A percentile compares a stretch with the other conserved stretches of the same genome.
phyloP scores from a whole-genome alignment of 2,329 filamentous ascomycete genomes.

The Chalaropsis thielavioides region DNA sequence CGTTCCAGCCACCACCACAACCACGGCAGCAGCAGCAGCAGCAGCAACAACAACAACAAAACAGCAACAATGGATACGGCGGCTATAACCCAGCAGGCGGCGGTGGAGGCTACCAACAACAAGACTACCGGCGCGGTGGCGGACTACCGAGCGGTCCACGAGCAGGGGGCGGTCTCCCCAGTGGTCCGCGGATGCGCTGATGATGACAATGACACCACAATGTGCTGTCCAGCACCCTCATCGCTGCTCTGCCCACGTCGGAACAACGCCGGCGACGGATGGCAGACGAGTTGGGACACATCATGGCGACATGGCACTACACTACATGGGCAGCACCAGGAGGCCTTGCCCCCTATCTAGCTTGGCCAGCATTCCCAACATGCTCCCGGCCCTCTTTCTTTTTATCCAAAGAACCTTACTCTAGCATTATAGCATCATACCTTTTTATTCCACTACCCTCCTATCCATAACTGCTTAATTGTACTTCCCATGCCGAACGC shows the following conservation, averaged over 20 bases:
- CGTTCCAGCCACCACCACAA: constrained; percentile 33
- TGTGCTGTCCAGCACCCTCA: background rate
- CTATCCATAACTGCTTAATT: background rate
- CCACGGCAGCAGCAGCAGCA: constrained; percentile 16
- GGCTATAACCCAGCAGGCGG: constrained; percentile 22
- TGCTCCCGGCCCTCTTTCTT: background rate
- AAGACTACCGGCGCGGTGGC: constrained; percentile 4
- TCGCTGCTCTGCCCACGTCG: background rate
- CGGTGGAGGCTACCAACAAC: constrained; percentile 18
- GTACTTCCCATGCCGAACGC: too few relatives aligned
- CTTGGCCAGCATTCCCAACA: background rate
- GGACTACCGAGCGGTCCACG: constrained; percentile 25
- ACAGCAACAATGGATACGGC: background rate
- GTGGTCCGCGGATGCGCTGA: constrained; percentile 31
- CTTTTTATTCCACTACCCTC: background rate
- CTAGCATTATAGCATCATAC: constrained; percentile 7
- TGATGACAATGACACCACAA: background rate
- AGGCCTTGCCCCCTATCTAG: background rate
- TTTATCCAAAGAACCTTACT: background rate
- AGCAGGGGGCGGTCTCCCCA: constrained; percentile 22
- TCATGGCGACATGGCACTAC: background rate
- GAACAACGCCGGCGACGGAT: background rate
- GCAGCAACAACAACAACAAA: background rate
- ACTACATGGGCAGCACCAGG: background rate
- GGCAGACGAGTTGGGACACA: background rate